Evolutionary conservation across 1,139 yeast genomes (phyloP).

Genomic region (Geotrichum aggregatum): DNA sequence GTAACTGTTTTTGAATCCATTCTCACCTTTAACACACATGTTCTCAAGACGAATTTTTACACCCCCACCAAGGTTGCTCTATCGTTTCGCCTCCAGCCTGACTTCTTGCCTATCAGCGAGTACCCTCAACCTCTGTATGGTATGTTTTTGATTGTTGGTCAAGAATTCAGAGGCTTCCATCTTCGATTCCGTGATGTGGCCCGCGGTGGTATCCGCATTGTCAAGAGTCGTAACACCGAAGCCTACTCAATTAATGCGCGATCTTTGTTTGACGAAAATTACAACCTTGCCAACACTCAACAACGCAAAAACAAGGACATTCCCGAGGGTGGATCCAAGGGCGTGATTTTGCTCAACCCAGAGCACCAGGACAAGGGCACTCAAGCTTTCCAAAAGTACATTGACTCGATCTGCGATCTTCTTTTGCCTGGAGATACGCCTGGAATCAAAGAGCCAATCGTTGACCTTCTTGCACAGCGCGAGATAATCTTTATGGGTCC

Average conservation of each 20-base stretch:
- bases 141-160: conserved; percentile 92
- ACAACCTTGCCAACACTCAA: conserved; percentile 92
- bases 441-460: conserved; percentile 78
- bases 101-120: conserved; percentile 76
- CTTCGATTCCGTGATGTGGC: conserved; percentile 96
- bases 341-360: conserved; percentile 79
- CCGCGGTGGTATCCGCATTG: conserved; percentile 96
- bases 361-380: conserved; percentile 78
- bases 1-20: conserved; percentile 77
- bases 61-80: conserved; percentile 92
- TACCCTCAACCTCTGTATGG: conserved; percentile 93
- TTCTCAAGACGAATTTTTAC: conserved; percentile 90
- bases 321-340: conserved; percentile 98
- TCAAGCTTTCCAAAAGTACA: conserved; percentile 86
- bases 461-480: conserved; percentile 75
- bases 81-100: conserved; percentile 84
- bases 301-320: conserved; percentile 96
- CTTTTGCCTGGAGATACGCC: conserved; percentile 67
- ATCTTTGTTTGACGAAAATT: conserved; percentile 91
- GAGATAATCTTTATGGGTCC: conserved; percentile 97
- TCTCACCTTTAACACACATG: conserved; percentile 75
- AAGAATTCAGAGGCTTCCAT: conserved; percentile 96
- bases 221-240: conserved; percentile 81
- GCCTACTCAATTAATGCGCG: conserved; percentile 82
- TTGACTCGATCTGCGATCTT: conserved; percentile 85